Conservation (phyloP, 768 basidiomycete species). For the Leucosporidium creatinivorum region DNA sequence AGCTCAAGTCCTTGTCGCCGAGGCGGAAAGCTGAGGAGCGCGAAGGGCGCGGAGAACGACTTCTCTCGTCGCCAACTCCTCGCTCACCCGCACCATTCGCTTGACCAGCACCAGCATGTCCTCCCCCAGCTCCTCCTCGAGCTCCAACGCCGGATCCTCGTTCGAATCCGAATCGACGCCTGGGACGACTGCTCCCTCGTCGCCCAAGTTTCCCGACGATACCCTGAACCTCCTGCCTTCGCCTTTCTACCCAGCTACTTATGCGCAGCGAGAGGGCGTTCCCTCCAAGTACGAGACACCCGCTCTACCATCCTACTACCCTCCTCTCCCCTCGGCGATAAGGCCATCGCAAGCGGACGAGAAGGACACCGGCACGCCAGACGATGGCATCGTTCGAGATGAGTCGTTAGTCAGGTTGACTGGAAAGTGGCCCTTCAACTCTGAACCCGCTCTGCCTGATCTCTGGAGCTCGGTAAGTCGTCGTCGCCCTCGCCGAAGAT, state of each 20-base stretch:
- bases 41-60: too few species aligned
- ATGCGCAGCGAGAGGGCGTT: slow-evolving; percentile 6
- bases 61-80: too few species aligned
- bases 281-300: not conserved
- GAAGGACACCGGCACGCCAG: slow-evolving; percentile 40
- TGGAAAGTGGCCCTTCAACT: slow-evolving; percentile 59
- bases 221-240: slow-evolving; percentile 7
- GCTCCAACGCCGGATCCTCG: too few species aligned
- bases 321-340: slow-evolving; percentile 21
- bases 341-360: slow-evolving; percentile 13
- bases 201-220: too few species aligned
- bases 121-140: too few species aligned
- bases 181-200: too few species aligned
- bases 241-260: slow-evolving; percentile 24
- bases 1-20: too few species aligned
- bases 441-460: slow-evolving; percentile 49
- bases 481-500: not conserved
- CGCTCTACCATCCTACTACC: slow-evolving; percentile 14
- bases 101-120: too few species aligned
- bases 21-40: too few species aligned
- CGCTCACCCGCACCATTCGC: too few species aligned
- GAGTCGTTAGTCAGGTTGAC: slow-evolving; percentile 50
- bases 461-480: slow-evolving; percentile 46
- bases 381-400: slow-evolving; percentile 47
- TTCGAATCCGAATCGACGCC: too few species aligned